Conservation (phyloP, 192 early-diverging fungal genomes). For the Coemansia brasiliensis region DNA sequence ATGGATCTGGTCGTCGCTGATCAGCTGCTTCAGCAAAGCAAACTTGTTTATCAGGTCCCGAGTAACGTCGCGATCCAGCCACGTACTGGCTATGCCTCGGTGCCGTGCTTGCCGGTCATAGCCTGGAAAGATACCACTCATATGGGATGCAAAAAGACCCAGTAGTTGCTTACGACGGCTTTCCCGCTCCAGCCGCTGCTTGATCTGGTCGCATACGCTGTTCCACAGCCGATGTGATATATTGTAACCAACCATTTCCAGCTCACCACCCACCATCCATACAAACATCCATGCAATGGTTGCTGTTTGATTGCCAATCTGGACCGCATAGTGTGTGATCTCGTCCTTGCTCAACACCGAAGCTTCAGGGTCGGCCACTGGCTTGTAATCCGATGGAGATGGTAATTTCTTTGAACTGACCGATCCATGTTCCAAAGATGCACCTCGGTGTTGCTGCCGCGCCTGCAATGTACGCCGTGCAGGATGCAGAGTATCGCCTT, state of each 20-base stretch:
- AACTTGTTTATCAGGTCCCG: slow-evolving; percentile 55
- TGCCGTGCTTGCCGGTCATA: slow-evolving; percentile 49
- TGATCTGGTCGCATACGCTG: slow-evolving; percentile 46
- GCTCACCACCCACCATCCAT: slow-evolving; percentile 55
- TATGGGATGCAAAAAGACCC: slow-evolving; percentile 53
- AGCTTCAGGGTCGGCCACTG: slow-evolving; percentile 46
- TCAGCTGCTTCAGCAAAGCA: slow-evolving; percentile 44
- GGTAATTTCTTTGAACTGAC: slow-evolving; percentile 26
- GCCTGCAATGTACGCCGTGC: not conserved
- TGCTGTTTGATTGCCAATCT: slow-evolving; percentile 16
- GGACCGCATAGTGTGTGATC: slow-evolving; percentile 31
- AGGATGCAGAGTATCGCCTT: slow-evolving; percentile 2
- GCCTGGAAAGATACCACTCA: slow-evolving; percentile 52
- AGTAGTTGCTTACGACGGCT: slow-evolving; percentile 53
- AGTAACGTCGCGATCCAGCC: slow-evolving; percentile 53
- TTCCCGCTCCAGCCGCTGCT: slow-evolving; percentile 52
- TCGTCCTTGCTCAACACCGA: slow-evolving; percentile 27
- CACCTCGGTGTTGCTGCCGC: not conserved
- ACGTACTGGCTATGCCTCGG: slow-evolving; percentile 41
- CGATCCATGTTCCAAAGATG: not conserved
- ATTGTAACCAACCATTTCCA: slow-evolving; percentile 57
- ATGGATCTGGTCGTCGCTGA: slow-evolving; percentile 48
- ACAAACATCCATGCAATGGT: slow-evolving; percentile 44
- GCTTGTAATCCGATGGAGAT: slow-evolving; percentile 49
- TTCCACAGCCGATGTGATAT: slow-evolving; percentile 49